Percentiles rank a stretch among this genome's conserved stretches.
These are phyloP conservation scores for Beauveria pseudobassiana DNA, from an alignment of 2,329 filamentous ascomycete species.

Conservation along the genomic window DNA sequence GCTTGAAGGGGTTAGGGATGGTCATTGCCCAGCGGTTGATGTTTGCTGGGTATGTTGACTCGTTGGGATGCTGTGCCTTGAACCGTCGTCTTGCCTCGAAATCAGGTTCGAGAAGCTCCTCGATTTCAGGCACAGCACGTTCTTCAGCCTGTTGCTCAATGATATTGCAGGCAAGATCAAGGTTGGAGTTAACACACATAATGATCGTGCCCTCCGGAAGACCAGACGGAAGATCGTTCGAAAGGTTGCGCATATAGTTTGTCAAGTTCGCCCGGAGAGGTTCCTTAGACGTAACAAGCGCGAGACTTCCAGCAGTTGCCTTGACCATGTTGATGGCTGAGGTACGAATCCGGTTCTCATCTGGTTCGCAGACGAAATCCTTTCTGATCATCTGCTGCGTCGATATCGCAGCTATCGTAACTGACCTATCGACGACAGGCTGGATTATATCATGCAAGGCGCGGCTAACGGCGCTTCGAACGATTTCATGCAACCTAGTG, in stretches of 20 bases:
- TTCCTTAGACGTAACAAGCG: slow-evolving; percentile 96
- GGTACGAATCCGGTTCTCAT: slow-evolving; percentile 77
- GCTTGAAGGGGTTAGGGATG: slow-evolving; percentile 88
- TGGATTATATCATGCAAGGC: slow-evolving; percentile 95
- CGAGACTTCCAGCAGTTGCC: slow-evolving; percentile 85
- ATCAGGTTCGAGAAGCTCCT: slow-evolving; percentile 81
- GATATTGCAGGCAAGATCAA: slow-evolving; percentile 85
- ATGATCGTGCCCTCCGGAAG: slow-evolving; percentile 91
- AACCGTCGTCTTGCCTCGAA: slow-evolving; percentile 72
- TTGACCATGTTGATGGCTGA: slow-evolving; percentile 93
- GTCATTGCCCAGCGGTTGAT: slow-evolving; percentile 89
- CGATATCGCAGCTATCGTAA: slow-evolving; percentile 95
- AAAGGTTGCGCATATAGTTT: slow-evolving; percentile 80
- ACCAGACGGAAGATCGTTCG: slow-evolving; percentile 64
- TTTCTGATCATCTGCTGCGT: slow-evolving; percentile 94
- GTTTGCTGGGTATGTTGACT: slow-evolving; percentile 73
- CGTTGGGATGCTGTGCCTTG: slow-evolving; percentile 65
- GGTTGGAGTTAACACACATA: slow-evolving; percentile 98
- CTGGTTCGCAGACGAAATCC: slow-evolving; percentile 88
- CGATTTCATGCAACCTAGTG: slow-evolving; percentile 63
- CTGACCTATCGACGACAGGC: slow-evolving; percentile 92
- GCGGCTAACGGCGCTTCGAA: slow-evolving; percentile 76
- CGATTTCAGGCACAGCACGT: slow-evolving; percentile 87
- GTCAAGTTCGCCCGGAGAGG: slow-evolving; percentile 93
- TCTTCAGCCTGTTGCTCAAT: slow-evolving; percentile 96